A percentile compares a stretch with the other conserved stretches of the same genome.
Conservation (phyloP, 441 rosid species). For the Populus hybrid region DNA sequence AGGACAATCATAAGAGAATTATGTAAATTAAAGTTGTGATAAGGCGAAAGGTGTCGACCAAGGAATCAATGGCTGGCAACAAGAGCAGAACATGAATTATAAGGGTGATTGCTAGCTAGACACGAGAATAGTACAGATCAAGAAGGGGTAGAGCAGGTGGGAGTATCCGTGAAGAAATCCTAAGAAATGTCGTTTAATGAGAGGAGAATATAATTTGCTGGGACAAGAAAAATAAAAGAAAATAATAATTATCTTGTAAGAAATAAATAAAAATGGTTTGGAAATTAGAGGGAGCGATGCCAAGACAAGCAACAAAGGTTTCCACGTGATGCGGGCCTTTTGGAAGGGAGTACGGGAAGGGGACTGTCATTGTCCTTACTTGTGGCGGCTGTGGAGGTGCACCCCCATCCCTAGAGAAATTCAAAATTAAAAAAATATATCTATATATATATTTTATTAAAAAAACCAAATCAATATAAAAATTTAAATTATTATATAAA, state of each 20-base stretch:
- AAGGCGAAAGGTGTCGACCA: neutral
- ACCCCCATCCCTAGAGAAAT: neutral
- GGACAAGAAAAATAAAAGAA: neutral
- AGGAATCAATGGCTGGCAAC: neutral
- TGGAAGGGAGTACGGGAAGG: conserved; percentile 55
- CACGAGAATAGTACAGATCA: neutral
- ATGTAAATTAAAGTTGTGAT: neutral
- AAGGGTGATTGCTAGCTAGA: neutral
- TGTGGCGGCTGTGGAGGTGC: conserved; percentile 48
- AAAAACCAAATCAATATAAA: too few relatives aligned
- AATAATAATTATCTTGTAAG: neutral
- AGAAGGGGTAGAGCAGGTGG: neutral
- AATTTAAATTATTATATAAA: too few relatives aligned
- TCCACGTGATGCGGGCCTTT: conserved; percentile 77
- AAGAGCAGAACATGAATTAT: neutral
- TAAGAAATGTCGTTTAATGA: conserved; percentile 15
- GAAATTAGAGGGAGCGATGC: conserved; percentile 16
- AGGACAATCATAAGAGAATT: too few relatives aligned
- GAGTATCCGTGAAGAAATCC: conserved; percentile 25
- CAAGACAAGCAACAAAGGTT: conserved; percentile 40
- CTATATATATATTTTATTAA: too few relatives aligned
- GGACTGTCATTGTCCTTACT: conserved; percentile 74
- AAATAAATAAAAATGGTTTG: too few relatives aligned
- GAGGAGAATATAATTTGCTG: conserved; percentile 16
- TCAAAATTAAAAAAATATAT: too few relatives aligned